Evolutionary conservation across 495 filamentous ascomycete species (phyloP).

Genomic region (Amorphotheca resinae): DNA sequence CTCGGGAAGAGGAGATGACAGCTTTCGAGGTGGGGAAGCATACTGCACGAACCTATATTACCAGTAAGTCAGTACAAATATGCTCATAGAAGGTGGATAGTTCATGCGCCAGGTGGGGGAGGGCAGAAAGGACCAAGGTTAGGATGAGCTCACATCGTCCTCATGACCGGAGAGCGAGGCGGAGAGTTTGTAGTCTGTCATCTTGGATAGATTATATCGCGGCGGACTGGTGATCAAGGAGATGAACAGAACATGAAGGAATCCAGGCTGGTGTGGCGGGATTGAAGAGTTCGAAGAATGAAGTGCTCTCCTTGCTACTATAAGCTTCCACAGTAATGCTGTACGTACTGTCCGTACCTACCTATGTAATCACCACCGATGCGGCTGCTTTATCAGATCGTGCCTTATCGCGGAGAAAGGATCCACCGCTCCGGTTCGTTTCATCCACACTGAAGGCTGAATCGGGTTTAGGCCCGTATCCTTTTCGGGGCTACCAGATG

Average conservation of each 20-base stretch:
- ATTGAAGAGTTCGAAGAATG: too few relatives aligned
- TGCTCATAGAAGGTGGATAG: neutral
- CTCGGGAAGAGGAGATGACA: slow-evolving; percentile 76
- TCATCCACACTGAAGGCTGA: neutral
- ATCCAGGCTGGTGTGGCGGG: neutral
- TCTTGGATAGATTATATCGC: slow-evolving; percentile 12
- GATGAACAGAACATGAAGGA: neutral
- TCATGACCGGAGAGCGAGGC: slow-evolving; percentile 68
- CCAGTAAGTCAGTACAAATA: slow-evolving; percentile 8
- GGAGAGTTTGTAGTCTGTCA: slow-evolving; percentile 64
- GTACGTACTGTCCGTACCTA: neutral
- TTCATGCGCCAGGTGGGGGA: neutral
- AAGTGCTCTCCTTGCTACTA: too few relatives aligned
- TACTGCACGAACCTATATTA: slow-evolving; percentile 70
- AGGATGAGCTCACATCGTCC: slow-evolving; percentile 55
- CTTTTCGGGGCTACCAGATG: too few relatives aligned
- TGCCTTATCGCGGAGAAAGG: neutral
- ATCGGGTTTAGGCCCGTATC: neutral
- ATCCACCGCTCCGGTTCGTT: neutral
- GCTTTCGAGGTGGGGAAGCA: slow-evolving; percentile 61
- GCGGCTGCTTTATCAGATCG: neutral
- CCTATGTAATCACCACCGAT: neutral
- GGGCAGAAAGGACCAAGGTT: neutral
- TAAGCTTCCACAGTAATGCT: neutral
- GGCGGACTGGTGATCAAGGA: neutral